Base-by-base conservation (phyloP, 179 eudicot species). In the Drosera spatulata region DNA sequence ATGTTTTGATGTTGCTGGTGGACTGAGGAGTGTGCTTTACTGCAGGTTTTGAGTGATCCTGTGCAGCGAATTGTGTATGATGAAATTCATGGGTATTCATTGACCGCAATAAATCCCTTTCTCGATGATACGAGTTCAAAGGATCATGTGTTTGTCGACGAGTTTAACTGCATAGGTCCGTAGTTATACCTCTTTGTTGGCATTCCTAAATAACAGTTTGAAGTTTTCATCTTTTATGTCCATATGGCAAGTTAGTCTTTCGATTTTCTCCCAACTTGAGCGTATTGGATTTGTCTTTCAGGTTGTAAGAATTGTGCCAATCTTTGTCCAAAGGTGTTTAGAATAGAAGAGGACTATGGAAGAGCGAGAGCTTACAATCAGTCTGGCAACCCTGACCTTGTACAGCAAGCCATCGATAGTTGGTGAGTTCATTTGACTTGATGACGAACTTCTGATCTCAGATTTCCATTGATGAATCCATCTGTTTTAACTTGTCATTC, bases 261-360 rank as follows among this genome's bases (percentile, higher is more conserved):
- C 55, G 8, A 58, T 58, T 40, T 64, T 33, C 12, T 51, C 55
- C 55, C 22, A 58, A 40, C 11, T 64, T 53, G n/a, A 50, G 5
- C 41, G 38, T 44, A 40, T 46, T 46, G 14, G 33, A 56, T 56
- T 39, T 66, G 57, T 39, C 56, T 39, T 11, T 7, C 67, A 91
- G 98, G 98, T 39, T 91, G 98, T 79, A 91, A 86, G 75, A 91
- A 91, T 53, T 91, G 98, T 75, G 91, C 96, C 41, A 86, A 79
- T 81, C 86, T 91, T 63, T 81, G 86, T 56, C 69, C 91, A 8
- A 78, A 76, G 61, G 88, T 91, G 48, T 91, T 91, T 70, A 45
- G 67, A 58, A 91, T 91, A 41, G 98, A 91, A 79, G 98, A 91
- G 73, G 98, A 91, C 61, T 86, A 72, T 69, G 98, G 98, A 77